phyloP scores from a whole-genome alignment of 106 monocot genomes.

The Xerophyta viscosa region DNA sequence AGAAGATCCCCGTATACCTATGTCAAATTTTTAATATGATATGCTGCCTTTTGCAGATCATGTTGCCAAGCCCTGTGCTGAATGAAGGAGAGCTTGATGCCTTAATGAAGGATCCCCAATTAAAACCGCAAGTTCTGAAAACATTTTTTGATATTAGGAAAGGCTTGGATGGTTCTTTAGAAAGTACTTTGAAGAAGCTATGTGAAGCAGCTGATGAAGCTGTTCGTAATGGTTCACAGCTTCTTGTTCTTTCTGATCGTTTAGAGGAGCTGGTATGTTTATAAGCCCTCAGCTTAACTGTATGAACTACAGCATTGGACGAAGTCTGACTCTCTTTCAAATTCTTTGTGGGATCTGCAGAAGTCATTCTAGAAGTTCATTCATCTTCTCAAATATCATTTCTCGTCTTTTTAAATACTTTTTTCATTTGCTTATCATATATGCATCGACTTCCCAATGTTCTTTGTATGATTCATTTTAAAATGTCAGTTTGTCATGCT shows the following conservation, averaged over 20 bases:
- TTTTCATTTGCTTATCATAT: no score
- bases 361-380: no score
- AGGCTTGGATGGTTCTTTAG: slow-evolving; percentile 78
- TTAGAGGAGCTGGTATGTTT: slow-evolving; percentile 80
- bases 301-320: no score
- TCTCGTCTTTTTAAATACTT: no score
- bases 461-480: no score
- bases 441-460: no score
- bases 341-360: no score
- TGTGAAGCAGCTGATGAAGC: slow-evolving; percentile 96
- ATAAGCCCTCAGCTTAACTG: neutral
- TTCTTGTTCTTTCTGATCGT: slow-evolving; percentile 94
- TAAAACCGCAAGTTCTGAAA: slow-evolving; percentile 60
- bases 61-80: slow-evolving; percentile 71
- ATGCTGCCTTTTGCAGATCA: slow-evolving; percentile 49
- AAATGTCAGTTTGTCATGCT: neutral
- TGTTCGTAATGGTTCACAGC: slow-evolving; percentile 85
- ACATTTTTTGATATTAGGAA: slow-evolving; percentile 90
- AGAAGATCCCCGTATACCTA: no score
- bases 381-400: no score
- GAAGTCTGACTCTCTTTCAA: no score
- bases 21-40: no score
- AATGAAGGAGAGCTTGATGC: slow-evolving; percentile 98
- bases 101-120: slow-evolving; percentile 54
- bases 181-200: slow-evolving; percentile 46